These are phyloP conservation scores for Neurospora sp. DNA, from an alignment of 495 filamentous ascomycete species.

Conservation along the genomic window DNA sequence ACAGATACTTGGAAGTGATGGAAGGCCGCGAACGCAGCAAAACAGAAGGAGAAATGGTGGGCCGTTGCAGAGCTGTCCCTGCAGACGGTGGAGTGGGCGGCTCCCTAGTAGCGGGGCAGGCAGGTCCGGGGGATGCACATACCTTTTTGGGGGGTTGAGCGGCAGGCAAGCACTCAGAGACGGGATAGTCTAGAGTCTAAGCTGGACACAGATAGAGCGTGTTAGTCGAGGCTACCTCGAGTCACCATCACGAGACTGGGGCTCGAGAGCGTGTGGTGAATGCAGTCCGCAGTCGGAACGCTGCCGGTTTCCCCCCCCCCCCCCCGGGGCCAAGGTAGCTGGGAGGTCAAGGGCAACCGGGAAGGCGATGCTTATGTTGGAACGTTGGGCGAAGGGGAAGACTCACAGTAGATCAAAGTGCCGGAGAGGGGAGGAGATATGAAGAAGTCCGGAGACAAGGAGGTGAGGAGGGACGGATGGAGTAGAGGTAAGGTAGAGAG, in stretches of 20 bases:
- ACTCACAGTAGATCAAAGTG: not conserved
- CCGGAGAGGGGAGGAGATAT: not conserved
- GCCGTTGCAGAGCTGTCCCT: constrained; percentile 8
- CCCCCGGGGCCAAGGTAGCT: not conserved
- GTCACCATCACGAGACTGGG: not conserved
- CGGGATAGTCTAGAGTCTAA: not conserved
- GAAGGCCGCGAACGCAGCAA: constrained; percentile 7
- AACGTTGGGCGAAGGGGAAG: not conserved
- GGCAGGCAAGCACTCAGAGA: not conserved
- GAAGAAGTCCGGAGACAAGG: constrained; percentile 1
- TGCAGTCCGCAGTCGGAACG: not conserved
- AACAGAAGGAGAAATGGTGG: constrained; percentile 15
- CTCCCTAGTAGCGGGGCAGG: constrained; percentile 11
- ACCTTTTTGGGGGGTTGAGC: constrained; percentile 11
- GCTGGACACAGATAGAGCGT: not conserved
- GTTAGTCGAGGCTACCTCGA: not conserved
- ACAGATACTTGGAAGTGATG: not conserved
- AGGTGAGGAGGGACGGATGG: not conserved
- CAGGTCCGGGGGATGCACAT: constrained; percentile 19
- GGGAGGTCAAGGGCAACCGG: not conserved
- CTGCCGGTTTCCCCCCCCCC: not conserved
- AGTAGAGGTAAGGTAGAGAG: constrained; percentile 2
- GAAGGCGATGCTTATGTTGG: not conserved
- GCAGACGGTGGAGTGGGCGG: constrained; percentile 1
- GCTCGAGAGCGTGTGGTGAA: not conserved